Percentiles rank a stretch among this genome's conserved stretches.
Conservation (phyloP, 2,329 filamentous ascomycete genomes). For the Monosporascus sp. region DNA sequence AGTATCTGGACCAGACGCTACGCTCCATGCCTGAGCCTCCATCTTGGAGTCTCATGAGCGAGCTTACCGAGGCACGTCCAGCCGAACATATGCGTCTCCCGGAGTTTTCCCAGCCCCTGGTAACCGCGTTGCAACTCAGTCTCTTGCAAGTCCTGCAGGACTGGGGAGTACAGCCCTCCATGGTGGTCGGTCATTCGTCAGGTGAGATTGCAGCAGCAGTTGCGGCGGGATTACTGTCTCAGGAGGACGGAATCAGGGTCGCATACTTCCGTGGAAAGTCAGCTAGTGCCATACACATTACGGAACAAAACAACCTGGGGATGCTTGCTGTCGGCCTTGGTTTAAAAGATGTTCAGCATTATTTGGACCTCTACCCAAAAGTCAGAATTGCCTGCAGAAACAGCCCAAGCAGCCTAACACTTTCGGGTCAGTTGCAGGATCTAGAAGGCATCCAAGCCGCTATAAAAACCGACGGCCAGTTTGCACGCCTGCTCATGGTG, state of each 20-base stretch:
- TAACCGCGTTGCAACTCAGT: constrained; percentile 12
- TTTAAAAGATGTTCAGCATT: background rate
- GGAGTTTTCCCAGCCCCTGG: constrained; percentile 15
- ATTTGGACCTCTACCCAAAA: constrained; percentile 1
- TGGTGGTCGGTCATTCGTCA: constrained; percentile 16
- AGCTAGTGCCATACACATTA: background rate
- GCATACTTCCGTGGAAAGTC: constrained; percentile 13
- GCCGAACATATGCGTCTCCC: constrained; percentile 11
- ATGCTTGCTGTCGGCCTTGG: constrained; percentile 18
- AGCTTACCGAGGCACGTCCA: constrained; percentile 13
- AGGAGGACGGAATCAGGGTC: constrained; percentile 5
- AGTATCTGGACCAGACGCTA: constrained; percentile 14
- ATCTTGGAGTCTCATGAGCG: constrained; percentile 15
- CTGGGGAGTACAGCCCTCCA: constrained; percentile 5
- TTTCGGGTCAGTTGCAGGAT: constrained; percentile 11
- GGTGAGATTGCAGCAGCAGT: constrained; percentile 18
- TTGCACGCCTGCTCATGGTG: constrained; percentile 17
- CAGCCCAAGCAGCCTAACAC: constrained; percentile 21
- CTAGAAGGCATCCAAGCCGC: constrained; percentile 1
- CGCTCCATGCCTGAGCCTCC: constrained; percentile 7
- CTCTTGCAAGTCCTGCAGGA: constrained; percentile 4
- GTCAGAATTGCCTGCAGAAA: constrained; percentile 22
- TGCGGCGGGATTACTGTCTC: constrained; percentile 5
- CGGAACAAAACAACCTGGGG: background rate
- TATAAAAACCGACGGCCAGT: constrained; percentile 9